phyloP scores from a whole-genome alignment of 768 basidiomycete species.

The Boletus vermiculosoides region DNA sequence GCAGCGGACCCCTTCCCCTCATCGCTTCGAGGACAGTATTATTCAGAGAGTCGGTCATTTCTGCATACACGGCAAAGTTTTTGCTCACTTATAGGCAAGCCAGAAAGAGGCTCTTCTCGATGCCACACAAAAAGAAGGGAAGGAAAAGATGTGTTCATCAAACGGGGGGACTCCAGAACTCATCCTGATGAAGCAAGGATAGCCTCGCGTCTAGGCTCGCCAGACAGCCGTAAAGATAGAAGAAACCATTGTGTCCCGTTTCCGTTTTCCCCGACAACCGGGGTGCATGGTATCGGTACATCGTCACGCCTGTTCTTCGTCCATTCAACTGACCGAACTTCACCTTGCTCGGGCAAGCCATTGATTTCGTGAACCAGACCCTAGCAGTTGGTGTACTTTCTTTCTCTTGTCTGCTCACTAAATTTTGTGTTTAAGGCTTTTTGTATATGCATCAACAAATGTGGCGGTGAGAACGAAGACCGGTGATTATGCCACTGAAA shows the following conservation, averaged over 20 bases:
- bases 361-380: conserved; percentile 30
- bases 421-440: conserved; percentile 24
- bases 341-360: conserved; percentile 23
- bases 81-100: no score
- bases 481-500: conserved; percentile 28
- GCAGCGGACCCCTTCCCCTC: no score
- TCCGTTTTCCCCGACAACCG: conserved; percentile 13
- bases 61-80: no score
- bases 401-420: neutral
- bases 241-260: conserved; percentile 3
- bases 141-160: conserved; percentile 16
- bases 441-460: conserved; percentile 35
- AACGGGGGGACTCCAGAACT: no score
- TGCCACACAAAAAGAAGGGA: neutral
- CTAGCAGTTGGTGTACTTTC: conserved; percentile 16
- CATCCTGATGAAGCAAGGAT: no score
- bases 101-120: no score
- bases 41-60: no score
- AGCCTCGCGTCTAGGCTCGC: no score
- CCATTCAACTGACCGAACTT: conserved; percentile 17
- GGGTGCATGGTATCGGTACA: no score
- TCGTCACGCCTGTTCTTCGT: no score
- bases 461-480: neutral
- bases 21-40: no score
- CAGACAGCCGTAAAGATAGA: no score